Evolutionary conservation across 140 eudicot species (phyloP), one percentile per base, ranked within the genome.

Genomic region (Stevia rebaudiana): DNA sequence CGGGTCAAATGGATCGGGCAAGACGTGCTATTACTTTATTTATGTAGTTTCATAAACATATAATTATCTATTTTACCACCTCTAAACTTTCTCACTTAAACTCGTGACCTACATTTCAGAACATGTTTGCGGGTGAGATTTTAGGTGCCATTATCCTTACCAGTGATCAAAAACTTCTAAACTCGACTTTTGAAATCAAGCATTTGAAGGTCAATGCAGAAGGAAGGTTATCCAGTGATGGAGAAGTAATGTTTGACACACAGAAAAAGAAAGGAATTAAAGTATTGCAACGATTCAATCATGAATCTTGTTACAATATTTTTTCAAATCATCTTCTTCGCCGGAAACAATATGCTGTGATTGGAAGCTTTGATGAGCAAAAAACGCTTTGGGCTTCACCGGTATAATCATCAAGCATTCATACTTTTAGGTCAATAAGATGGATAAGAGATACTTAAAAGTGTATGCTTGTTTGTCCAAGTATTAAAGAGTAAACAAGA

Each of bases 341-440:
- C 6, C 63, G 40, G 43, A 73, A 83, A 22, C 95, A 86, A 65
- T 79, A 89, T 7, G 89, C 97, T 43, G 78, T 89, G 22, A 58
- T 89, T 6, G 85, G 85, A 79, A 86, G 87, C 82, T 86, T 86
- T 68, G 72, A 80, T 23, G 75, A 79, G 63, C 95, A 89, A 78
- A 77, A 67, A 69, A 77, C 76, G 40, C 63, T 63, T 25, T 89
- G 89, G 97, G 73, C 78, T 55, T 66, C 69, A 35, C 46, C 63
- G 7, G 28, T 23, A 16, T 57, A 31, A 33, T 57, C 3, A 31
- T 33, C 63, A 13, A 8, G 16, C 47, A 35, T 4, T 31, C 11
- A 55, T 30, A 8, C 13, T 3, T 30, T 56, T 3, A 13, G 18
- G 63, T 56, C n/a, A 56, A 15, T 13, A 48, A 48, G 52, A 46